A percentile compares a stretch with the other conserved stretches of the same genome.
Conservation (phyloP, 108 stramenopile genomes). For the Fragilariopsis cylindrus region DNA sequence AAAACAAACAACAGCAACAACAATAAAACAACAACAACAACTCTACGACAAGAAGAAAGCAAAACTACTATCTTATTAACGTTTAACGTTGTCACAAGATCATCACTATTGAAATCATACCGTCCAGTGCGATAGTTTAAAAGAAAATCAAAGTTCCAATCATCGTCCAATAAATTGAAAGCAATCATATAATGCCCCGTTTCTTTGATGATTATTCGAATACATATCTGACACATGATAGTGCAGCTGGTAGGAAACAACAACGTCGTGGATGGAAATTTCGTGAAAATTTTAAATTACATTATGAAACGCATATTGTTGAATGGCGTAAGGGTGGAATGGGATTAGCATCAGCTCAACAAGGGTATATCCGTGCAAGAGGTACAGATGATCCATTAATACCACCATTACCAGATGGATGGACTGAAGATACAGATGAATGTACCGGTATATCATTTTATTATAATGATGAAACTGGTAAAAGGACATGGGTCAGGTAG, state of each 20-base stretch:
- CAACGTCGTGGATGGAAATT: constrained; percentile 93
- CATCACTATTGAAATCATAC: no score
- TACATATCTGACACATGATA: constrained; percentile 89
- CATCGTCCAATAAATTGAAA: background rate
- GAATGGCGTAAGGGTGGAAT: constrained; percentile 75
- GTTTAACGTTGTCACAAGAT: no score
- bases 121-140: no score
- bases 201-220: constrained; percentile 93
- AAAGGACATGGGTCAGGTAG: constrained; percentile 70
- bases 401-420: constrained; percentile 83
- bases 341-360: constrained; percentile 83
- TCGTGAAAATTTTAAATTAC: constrained; percentile 88
- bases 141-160: no score
- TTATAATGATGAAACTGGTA: constrained; percentile 59
- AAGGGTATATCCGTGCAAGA: constrained; percentile 46
- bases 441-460: constrained; percentile 72
- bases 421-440: constrained; percentile 80
- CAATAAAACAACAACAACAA: no score
- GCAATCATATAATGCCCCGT: constrained; percentile 66
- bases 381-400: constrained; percentile 55
- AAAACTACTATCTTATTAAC: no score
- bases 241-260: constrained; percentile 86
- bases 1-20: no score
- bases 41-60: no score
- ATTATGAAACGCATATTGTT: constrained; percentile 58